Evolutionary conservation across 768 basidiomycete genomes (phyloP), one percentile per base, ranked within the genome.

Genomic region (Ramaria rubella): DNA sequence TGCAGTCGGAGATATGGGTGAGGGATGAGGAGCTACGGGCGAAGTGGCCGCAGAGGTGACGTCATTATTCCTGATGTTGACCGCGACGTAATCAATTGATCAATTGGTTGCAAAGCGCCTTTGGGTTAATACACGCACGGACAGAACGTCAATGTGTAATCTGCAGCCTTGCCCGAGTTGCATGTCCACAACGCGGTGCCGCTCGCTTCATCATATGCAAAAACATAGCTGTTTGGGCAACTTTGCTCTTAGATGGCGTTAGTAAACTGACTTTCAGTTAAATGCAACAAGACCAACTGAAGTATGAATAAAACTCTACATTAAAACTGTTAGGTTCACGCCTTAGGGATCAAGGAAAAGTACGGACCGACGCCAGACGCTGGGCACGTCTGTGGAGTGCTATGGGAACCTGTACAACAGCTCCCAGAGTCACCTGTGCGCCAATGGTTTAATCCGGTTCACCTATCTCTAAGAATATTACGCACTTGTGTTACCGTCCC

Each of bases 401-500:
- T 69, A 68, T 77, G 71, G 38, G 65, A 67, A 7, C 86, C 86
- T 14, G 77, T 77, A 72, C 85, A 87, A 67, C 85, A 86, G 64
- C 85, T 83, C 4, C 74, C 67, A 23, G 82, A 83, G 69, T 86
- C 77, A 31, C 60, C 81, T 81, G n/a, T n/a, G n/a, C 5, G 26
- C 5, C 24, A 5, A 5, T 21, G 45, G 45, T 14, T 48, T 6
- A n/a, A n/a, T n/a, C n/a, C 36, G 44, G 23, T 46, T 30, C 29
- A 12, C 24, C 33, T 50, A 30, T 4, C 4, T 17, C 33, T 11
- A 19, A 11, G 9, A 5, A n/a, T n/a, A 23, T 5, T 9, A 58
- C 68, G 27, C 52, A 72, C 73, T 5, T 21, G 70, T 64, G 46
- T 73, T 67, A 3, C 72, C 71, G 54, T 69, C 69, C 27, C 76